phyloP scores from a whole-genome alignment of 345 rosid genomes.

The Mangifera indica region DNA sequence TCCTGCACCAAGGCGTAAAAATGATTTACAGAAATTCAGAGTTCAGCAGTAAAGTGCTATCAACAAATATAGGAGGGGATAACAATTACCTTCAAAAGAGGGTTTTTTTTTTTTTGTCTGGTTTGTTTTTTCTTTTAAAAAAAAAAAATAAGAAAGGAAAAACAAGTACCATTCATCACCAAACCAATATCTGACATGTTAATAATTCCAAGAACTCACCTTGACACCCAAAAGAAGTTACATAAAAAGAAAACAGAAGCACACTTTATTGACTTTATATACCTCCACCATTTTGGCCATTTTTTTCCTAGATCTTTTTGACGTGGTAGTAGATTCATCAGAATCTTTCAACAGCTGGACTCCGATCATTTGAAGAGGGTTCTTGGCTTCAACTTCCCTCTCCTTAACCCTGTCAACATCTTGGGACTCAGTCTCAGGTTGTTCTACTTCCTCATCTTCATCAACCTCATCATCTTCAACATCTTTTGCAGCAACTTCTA shows the following conservation, averaged over 20 bases:
- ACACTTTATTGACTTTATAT: conserved; percentile 3
- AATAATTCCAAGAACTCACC: too few species aligned
- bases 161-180: not conserved
- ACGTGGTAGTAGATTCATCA: conserved; percentile 44
- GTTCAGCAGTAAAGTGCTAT: not conserved
- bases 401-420: conserved; percentile 64
- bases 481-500: conserved; percentile 52
- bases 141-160: too few species aligned
- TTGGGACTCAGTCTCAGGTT: conserved; percentile 61
- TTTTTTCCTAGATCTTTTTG: conserved; percentile 68
- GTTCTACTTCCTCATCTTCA: conserved; percentile 63
- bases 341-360: conserved; percentile 87
- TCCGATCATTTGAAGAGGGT: conserved; percentile 90
- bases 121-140: too few species aligned
- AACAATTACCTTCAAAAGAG: not conserved
- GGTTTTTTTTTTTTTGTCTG: too few species aligned
- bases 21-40: too few species aligned
- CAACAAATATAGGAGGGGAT: not conserved
- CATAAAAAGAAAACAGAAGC: not conserved
- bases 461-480: conserved; percentile 59
- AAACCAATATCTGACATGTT: not conserved
- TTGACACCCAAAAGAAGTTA: not conserved
- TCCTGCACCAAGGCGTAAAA: conserved; percentile 46
- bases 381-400: conserved; percentile 80
- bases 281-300: conserved; percentile 69